A percentile compares a stretch with the other conserved stretches of the same genome.
These are phyloP conservation scores for Cytospora piceicola DNA, from an alignment of 2,329 filamentous ascomycete species.

Conservation along the genomic window DNA sequence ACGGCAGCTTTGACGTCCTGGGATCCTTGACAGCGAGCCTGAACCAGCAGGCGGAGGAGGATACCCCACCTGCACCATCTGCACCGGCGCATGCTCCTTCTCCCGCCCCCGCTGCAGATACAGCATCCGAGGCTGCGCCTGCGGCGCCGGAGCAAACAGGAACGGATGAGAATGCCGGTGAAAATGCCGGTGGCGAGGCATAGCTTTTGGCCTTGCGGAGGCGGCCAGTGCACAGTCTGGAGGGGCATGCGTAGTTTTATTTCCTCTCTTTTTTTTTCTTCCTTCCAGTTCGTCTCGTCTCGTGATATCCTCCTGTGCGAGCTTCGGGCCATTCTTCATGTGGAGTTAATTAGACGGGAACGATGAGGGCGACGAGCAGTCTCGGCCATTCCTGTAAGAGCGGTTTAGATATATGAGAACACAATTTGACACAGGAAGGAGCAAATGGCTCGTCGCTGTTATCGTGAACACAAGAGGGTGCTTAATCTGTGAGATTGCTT, in stretches of 20 bases:
- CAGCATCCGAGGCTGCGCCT: neutral
- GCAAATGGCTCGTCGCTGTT: neutral
- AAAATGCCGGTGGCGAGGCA: neutral
- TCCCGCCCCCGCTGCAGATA: neutral
- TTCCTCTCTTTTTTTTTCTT: neutral
- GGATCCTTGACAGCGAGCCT: constrained; percentile 25
- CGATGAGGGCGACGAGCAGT: neutral
- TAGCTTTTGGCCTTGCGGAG: neutral
- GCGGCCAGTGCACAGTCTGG: neutral
- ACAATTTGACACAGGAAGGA: neutral
- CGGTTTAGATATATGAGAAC: neutral
- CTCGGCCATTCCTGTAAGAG: neutral
- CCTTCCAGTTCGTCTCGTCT: neutral
- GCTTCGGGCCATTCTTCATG: neutral
- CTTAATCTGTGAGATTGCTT: neutral
- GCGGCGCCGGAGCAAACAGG: neutral
- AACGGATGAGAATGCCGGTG: neutral
- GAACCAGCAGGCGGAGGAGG: constrained; percentile 28
- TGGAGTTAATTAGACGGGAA: neutral
- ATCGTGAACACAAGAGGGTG: neutral
- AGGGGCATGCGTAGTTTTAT: neutral
- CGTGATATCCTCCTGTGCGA: neutral
- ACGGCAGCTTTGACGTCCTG: constrained; percentile 26
- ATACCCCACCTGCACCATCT: constrained; percentile 18
- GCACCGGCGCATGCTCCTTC: neutral